phyloP scores from a whole-genome alignment of 2,329 filamentous ascomycete genomes.

The Cladophialophora chaetospira region DNA sequence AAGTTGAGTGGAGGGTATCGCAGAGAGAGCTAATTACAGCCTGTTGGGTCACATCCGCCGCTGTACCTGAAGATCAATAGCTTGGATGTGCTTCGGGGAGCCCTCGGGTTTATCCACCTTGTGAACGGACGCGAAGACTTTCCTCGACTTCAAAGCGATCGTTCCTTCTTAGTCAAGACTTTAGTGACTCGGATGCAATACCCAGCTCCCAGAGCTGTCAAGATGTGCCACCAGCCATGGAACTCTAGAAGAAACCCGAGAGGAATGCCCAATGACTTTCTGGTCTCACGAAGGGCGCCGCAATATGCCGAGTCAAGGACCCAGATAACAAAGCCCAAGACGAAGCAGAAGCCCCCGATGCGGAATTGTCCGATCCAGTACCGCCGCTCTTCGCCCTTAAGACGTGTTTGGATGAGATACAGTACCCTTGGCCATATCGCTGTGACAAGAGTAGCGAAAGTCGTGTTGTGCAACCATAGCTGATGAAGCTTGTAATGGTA shows the following conservation, averaged over 20 bases:
- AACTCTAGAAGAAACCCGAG: conserved; percentile 37
- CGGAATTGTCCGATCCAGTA: conserved; percentile 25
- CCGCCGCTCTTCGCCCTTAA: conserved; percentile 15
- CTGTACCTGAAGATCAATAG: neutral
- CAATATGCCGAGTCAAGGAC: conserved; percentile 35
- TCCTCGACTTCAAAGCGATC: neutral
- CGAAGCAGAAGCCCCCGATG: conserved; percentile 24
- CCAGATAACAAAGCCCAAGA: conserved; percentile 32
- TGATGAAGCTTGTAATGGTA: conserved; percentile 23
- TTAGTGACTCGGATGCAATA: conserved; percentile 30
- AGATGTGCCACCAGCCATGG: conserved; percentile 38
- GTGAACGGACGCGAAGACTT: neutral
- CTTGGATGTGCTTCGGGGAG: no score
- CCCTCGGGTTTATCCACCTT: no score
- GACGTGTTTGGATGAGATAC: conserved; percentile 21
- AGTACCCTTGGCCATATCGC: conserved; percentile 27
- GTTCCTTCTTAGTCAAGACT: conserved; percentile 15
- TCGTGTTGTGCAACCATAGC: conserved; percentile 26
- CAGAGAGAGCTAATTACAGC: no score
- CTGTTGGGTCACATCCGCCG: no score
- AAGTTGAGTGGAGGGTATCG: no score
- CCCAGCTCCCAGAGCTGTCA: conserved; percentile 31
- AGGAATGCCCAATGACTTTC: conserved; percentile 33
- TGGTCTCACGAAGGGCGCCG: conserved; percentile 23
- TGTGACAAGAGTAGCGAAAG: conserved; percentile 23